Evolutionary conservation across 129 eudicot species (phyloP), one percentile per base, ranked within the genome.

Genomic region (Pseudognaphalium luteoalbum): DNA sequence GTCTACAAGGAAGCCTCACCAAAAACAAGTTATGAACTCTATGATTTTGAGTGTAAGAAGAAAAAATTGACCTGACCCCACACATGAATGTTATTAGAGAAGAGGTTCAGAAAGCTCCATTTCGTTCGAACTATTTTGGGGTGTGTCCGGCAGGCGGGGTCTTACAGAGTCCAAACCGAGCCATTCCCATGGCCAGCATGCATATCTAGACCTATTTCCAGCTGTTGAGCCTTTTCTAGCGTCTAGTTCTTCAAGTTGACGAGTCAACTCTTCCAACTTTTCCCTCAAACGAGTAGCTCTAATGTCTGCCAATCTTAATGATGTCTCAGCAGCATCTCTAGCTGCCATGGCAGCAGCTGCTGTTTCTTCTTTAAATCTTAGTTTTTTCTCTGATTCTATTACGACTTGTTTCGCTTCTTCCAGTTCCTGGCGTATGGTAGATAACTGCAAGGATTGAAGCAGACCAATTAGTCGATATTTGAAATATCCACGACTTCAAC

Each of bases 131-230:
- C 82, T 34, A 75, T 72, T 78, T 52, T 61, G 86, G 17, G 66
- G 89, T 34, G 82, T 42, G 22, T 79, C 88, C 3, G 75, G 65
- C 19, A 72, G 89, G 39, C 59, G 91, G 42, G 68, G 61, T 9
- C 90, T 97, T 14, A 87, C 87, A 63, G 85, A 84, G 76, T 91
- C 90, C 83, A 94, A 74, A 58, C 97, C 99, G 0, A 94, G 91
- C 99, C 97, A 94, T 70, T 89, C 84, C 97, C 98, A 94, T 21
- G 99, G 99, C 97, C 99, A 94, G 79, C 99, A 94, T 1, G 82
- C 78, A 57, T 89, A 94, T 83, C 99, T 86, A 4, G 96, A 75
- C 74, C 89, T 72, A 14, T 77, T 86, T 66, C 70, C 83, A 7
- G 83, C 87, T 68, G 77, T 71, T 41, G 80, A 82, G 68, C 80